These are phyloP conservation scores for Hygrocybe coccinea DNA, from an alignment of 768 basidiomycete species.

Conservation along the genomic window DNA sequence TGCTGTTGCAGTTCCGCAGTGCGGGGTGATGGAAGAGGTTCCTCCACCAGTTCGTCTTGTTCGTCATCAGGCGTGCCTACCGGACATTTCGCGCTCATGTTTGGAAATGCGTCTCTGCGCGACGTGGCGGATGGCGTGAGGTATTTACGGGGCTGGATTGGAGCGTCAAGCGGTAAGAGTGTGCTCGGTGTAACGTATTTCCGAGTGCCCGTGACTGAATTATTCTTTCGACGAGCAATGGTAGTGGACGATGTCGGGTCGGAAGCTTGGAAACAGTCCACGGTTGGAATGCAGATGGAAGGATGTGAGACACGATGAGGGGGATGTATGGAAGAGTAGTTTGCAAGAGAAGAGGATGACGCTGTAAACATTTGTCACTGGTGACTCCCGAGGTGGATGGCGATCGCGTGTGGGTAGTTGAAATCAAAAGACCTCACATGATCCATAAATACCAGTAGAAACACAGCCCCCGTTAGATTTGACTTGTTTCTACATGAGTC, in stretches of 20 bases:
- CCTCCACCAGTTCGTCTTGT: conserved; percentile 46
- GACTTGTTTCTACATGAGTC: no score
- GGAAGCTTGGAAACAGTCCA: neutral
- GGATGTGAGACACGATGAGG: conserved; percentile 1
- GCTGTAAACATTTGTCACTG: no score
- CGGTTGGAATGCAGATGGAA: neutral
- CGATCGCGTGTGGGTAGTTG: no score
- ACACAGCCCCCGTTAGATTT: no score
- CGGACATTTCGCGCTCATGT: conserved; percentile 43
- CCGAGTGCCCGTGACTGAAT: conserved; percentile 57
- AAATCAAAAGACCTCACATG: no score
- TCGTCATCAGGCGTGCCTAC: conserved; percentile 47
- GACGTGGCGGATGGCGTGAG: conserved; percentile 68
- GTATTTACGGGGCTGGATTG: conserved; percentile 75
- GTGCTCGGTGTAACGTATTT: conserved; percentile 59
- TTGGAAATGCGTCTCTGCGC: conserved; percentile 67
- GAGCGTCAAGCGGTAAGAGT: conserved; percentile 68
- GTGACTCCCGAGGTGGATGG: neutral
- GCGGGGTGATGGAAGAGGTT: conserved; percentile 34
- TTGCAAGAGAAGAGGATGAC: neutral
- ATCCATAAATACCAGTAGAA: no score
- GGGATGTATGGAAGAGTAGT: neutral
- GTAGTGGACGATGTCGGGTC: neutral
- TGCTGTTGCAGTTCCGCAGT: conserved; percentile 55
- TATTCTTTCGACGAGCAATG: conserved; percentile 29